Evolutionary conservation across 352 stramenopile species (phyloP).

Genomic region (Paralagenidium karlingii): DNA sequence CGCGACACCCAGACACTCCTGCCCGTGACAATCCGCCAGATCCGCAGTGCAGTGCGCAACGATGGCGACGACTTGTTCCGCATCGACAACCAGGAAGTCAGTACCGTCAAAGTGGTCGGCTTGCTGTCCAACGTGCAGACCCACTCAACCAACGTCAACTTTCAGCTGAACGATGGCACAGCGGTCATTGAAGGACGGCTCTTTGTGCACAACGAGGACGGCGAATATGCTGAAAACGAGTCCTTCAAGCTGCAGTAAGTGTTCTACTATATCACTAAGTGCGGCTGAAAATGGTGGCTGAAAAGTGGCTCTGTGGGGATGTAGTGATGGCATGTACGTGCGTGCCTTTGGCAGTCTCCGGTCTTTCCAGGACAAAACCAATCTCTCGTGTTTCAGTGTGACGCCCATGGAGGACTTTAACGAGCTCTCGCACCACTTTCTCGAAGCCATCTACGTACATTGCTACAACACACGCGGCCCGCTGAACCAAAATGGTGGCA

Average conservation of each 20-base stretch:
- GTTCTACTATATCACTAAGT: no score
- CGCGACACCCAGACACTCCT: conserved; percentile 81
- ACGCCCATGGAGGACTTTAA: conserved; percentile 83
- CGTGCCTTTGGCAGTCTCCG: conserved; percentile 85
- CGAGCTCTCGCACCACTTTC: conserved; percentile 93
- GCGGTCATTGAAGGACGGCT: conserved; percentile 86
- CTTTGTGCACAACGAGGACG: conserved; percentile 82
- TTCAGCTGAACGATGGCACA: conserved; percentile 91
- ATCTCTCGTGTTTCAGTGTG: conserved; percentile 81
- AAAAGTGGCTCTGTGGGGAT: background rate
- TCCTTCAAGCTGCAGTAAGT: conserved; percentile 34
- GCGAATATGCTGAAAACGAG: conserved; percentile 51
- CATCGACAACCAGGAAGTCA: conserved; percentile 84
- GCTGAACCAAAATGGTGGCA: conserved; percentile 15
- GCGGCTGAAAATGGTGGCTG: background rate
- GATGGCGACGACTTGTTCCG: conserved; percentile 47
- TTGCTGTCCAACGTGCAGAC: conserved; percentile 66
- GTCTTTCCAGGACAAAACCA: conserved; percentile 83
- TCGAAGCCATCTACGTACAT: conserved; percentile 88
- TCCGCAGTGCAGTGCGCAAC: conserved; percentile 26
- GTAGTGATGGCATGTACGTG: conserved; percentile 79
- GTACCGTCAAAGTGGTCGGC: conserved; percentile 83
- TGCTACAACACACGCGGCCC: conserved; percentile 73
- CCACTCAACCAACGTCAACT: conserved; percentile 86
- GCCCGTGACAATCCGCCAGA: conserved; percentile 86